Base-by-base conservation (phyloP, 306 rosid genomes). In the Prunus salicina region DNA sequence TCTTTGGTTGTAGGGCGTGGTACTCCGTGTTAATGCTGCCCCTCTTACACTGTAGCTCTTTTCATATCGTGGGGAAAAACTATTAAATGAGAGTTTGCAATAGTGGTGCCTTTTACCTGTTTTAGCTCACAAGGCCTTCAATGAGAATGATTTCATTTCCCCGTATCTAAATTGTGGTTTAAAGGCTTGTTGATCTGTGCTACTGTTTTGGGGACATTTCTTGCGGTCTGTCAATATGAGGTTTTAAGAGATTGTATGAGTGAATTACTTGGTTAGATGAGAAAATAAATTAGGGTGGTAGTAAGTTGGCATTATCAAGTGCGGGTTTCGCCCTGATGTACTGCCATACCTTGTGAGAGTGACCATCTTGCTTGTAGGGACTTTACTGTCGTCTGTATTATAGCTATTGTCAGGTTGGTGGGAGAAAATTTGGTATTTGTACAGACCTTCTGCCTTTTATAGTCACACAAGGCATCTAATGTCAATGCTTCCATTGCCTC, bases 1-100 rank as follows among this genome's bases (percentile, higher is more conserved):
- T 69, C 65, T 64, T 45, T 47, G 28, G 64, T 57, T 60, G 67
- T 52, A 69, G 72, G 81, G 45, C 77, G 30, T 60, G 14, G 34
- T 77, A 61, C 69, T 18, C 12, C 5, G 10, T 69, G 22, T 28
- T 64, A 51, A 64, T 50, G 49, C 58, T 70, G 27, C 27, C 41
- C 38, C 63, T 62, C 43, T 30, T 46, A 51, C 67, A 64, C 7
- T 16, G 12, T 52, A 32, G n/a, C 69, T 71, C 53, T 46, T 28
- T 53, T 75, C 64, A n/a, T 69, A 52, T 53, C 22, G 55, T 74
- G 58, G 38, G 57, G 53, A 12, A 22, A 25, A 73, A 15, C 10
- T 19, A n/a, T 51, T 10, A 12, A 38, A 20, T 66, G 50, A 3
- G 52, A 53, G 19, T 53, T 71, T 71, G 43, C 34, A 41, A 20